Evolutionary conservation across 1,284 basidiomycete species (phyloP).

Genomic region (Naganishia sp.): DNA sequence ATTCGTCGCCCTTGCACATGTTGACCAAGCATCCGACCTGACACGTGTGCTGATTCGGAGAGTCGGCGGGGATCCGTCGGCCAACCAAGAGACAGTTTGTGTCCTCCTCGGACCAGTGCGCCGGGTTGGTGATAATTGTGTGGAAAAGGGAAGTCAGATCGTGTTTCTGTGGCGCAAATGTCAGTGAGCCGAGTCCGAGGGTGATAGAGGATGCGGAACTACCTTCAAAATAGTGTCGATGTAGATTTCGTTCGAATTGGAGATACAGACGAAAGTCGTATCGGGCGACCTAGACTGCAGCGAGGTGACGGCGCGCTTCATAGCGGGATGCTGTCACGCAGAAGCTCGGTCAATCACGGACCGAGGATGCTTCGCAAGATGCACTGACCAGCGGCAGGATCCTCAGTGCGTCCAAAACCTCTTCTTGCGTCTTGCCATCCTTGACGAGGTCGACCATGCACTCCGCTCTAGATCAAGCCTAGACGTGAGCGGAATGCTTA

Average conservation of each 20-base stretch:
- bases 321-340: slow-evolving; percentile 80
- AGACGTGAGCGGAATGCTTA: too few relatives aligned
- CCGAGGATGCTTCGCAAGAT: neutral
- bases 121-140: slow-evolving; percentile 90
- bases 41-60: slow-evolving; percentile 76
- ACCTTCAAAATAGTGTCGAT: slow-evolving; percentile 55
- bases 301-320: slow-evolving; percentile 79
- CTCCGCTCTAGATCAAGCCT: slow-evolving; percentile 62
- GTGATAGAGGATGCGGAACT: neutral
- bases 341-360: neutral
- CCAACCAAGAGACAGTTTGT: slow-evolving; percentile 74
- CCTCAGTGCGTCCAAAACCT: slow-evolving; percentile 75
- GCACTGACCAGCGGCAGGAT: slow-evolving; percentile 80
- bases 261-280: slow-evolving; percentile 85
- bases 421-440: slow-evolving; percentile 66
- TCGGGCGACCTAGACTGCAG: slow-evolving; percentile 68
- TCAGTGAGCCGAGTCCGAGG: slow-evolving; percentile 10
- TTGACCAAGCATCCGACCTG: slow-evolving; percentile 87
- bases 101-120: slow-evolving; percentile 66
- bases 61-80: slow-evolving; percentile 71
- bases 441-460: slow-evolving; percentile 69
- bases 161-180: slow-evolving; percentile 61
- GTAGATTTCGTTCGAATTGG: slow-evolving; percentile 91
- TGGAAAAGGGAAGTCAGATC: slow-evolving; percentile 72
- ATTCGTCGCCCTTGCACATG: slow-evolving; percentile 98